Conservation (phyloP, 805 yeast species). For the Hanseniaspora osmophila region DNA sequence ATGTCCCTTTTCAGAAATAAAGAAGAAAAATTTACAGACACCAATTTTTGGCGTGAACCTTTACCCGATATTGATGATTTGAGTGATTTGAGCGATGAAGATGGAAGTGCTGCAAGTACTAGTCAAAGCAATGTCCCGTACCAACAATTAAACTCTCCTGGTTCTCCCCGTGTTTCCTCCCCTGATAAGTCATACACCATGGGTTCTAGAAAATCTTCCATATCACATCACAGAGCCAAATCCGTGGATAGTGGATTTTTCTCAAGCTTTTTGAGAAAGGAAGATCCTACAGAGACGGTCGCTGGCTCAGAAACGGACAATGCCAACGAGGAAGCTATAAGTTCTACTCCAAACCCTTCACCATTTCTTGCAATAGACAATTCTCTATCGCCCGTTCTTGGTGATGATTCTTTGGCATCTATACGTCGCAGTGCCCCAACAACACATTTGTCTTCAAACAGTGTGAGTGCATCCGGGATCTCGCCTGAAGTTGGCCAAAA, state of each 20-base stretch:
- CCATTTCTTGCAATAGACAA: too few relatives aligned
- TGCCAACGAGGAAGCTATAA: too few relatives aligned
- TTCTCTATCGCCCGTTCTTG: too few relatives aligned
- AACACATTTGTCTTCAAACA: neutral
- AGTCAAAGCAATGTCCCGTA: too few relatives aligned
- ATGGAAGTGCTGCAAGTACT: slow-evolving; percentile 7
- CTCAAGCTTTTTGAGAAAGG: neutral
- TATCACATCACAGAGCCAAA: slow-evolving; percentile 1
- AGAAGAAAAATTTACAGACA: slow-evolving; percentile 54
- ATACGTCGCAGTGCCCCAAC: neutral
- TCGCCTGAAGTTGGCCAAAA: slow-evolving; percentile 14
- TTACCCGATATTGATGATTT: slow-evolving; percentile 46
- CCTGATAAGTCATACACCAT: neutral
- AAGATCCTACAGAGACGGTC: neutral
- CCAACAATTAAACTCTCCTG: too few relatives aligned
- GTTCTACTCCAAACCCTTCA: too few relatives aligned
- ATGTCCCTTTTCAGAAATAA: slow-evolving; percentile 11
- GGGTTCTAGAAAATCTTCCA: neutral
- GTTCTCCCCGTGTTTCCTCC: too few relatives aligned
- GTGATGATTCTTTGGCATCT: too few relatives aligned
- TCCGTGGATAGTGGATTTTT: slow-evolving; percentile 3
- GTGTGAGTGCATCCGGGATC: neutral
- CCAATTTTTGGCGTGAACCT: slow-evolving; percentile 86
- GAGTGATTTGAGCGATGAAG: slow-evolving; percentile 34
- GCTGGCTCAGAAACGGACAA: too few relatives aligned